These are phyloP conservation scores for Botrytis galanthina DNA, from an alignment of 2,329 filamentous ascomycete species.

Conservation along the genomic window DNA sequence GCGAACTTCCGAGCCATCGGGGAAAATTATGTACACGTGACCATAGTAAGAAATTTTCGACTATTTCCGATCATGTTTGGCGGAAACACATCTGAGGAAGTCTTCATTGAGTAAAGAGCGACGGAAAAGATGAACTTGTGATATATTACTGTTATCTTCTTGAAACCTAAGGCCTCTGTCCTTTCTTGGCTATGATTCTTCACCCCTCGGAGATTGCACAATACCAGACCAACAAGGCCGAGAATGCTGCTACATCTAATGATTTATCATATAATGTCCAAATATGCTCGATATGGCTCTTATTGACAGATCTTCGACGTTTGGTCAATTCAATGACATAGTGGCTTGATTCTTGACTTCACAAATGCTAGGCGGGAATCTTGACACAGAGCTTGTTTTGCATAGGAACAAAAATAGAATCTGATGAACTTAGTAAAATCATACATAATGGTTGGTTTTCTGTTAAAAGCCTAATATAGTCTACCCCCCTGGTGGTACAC, in stretches of 20 bases:
- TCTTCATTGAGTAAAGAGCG: background rate
- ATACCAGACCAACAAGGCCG: background rate
- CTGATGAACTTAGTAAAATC: background rate
- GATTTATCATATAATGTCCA: background rate
- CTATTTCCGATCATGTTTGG: background rate
- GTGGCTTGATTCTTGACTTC: background rate
- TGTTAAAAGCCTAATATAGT: background rate
- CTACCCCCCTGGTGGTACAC: background rate
- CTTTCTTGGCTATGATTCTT: background rate
- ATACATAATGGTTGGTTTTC: background rate
- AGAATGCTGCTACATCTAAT: background rate
- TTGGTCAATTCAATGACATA: background rate
- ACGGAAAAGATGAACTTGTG: background rate
- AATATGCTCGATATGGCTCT: background rate
- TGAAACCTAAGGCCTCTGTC: background rate
- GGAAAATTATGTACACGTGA: background rate
- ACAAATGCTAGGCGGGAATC: background rate
- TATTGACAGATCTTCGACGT: background rate
- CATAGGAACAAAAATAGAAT: background rate
- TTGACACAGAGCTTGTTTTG: background rate
- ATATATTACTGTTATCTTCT: background rate
- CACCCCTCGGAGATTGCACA: background rate
- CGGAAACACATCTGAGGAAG: background rate
- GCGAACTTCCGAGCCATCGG: background rate
- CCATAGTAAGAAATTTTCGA: background rate